phyloP scores from a whole-genome alignment of 768 basidiomycete species.

The Agaricus sinodeliciosus region DNA sequence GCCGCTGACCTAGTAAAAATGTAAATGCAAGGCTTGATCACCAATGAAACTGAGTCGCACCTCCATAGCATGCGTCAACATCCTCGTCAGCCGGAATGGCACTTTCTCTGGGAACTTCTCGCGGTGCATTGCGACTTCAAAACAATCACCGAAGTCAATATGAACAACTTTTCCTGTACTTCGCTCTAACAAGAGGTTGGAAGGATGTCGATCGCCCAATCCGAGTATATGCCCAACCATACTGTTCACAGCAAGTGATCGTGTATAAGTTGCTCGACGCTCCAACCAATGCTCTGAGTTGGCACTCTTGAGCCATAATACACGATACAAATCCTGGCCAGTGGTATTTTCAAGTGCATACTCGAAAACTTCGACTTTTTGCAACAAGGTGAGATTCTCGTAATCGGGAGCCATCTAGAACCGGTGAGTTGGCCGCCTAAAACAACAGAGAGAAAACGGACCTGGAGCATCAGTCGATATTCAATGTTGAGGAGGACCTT shows the following conservation, averaged over 20 bases:
- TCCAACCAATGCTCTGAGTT: conserved; percentile 99
- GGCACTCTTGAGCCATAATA: conserved; percentile 91
- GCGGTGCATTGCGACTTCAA: conserved; percentile 95
- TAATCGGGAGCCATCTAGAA: conserved; percentile 98
- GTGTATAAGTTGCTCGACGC: conserved; percentile 90
- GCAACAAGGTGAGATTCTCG: conserved; percentile 86
- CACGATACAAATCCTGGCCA: conserved; percentile 94
- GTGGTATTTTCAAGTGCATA: conserved; percentile 98
- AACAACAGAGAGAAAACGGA: conserved; percentile 22
- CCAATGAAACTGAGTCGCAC: conserved; percentile 31
- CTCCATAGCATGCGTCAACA: conserved; percentile 99
- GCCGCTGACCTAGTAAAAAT: conserved; percentile 70
- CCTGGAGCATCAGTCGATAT: conserved; percentile 98
- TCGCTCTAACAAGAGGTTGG: conserved; percentile 88
- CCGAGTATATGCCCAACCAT: conserved; percentile 99
- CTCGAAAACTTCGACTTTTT: conserved; percentile 99
- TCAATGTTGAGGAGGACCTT: conserved; percentile 98
- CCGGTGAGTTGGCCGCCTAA: conserved; percentile 1
- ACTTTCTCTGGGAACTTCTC: conserved; percentile 99
- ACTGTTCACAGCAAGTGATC: conserved; percentile 92
- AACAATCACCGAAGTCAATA: conserved; percentile 97
- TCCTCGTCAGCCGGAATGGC: conserved; percentile 95
- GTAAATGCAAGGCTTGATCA: conserved; percentile 10
- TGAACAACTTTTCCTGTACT: conserved; percentile 93
- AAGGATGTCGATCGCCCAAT: conserved; percentile 95